Conservation (phyloP, 83 land plant species). For the Larix sibirica region DNA sequence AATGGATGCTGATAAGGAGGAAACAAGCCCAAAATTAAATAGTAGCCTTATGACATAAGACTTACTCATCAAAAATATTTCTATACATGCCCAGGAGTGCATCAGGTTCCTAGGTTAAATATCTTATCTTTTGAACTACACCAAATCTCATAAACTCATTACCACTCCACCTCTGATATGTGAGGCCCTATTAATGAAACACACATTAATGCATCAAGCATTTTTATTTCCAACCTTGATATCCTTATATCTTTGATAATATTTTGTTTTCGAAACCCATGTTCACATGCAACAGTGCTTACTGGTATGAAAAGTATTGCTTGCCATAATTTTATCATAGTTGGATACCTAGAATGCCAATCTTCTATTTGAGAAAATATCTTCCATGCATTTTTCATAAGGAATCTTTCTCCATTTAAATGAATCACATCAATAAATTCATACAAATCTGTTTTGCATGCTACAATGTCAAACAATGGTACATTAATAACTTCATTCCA, state of each 20-base stretch:
- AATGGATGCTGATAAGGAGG: too few species aligned
- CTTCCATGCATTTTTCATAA: background rate
- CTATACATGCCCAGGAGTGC: too few species aligned
- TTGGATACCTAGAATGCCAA: background rate
- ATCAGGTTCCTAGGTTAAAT: background rate
- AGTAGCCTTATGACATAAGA: too few species aligned
- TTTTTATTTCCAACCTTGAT: background rate
- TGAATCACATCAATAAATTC: too few species aligned
- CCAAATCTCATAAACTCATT: background rate
- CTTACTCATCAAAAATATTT: too few species aligned
- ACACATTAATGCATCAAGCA: background rate
- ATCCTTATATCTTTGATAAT: background rate
- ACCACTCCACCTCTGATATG: background rate
- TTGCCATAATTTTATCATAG: background rate
- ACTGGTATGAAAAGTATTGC: background rate
- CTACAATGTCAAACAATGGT: too few species aligned
- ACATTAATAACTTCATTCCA: too few species aligned
- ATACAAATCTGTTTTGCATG: too few species aligned
- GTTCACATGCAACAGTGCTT: background rate
- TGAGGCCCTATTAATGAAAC: background rate
- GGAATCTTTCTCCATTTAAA: too few species aligned
- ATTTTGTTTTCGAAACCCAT: background rate
- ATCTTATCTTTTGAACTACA: background rate
- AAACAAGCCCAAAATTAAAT: too few species aligned
- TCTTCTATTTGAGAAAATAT: background rate